These are phyloP conservation scores for Neonectria punicea DNA, from an alignment of 2,329 filamentous ascomycete species.

Conservation along the genomic window DNA sequence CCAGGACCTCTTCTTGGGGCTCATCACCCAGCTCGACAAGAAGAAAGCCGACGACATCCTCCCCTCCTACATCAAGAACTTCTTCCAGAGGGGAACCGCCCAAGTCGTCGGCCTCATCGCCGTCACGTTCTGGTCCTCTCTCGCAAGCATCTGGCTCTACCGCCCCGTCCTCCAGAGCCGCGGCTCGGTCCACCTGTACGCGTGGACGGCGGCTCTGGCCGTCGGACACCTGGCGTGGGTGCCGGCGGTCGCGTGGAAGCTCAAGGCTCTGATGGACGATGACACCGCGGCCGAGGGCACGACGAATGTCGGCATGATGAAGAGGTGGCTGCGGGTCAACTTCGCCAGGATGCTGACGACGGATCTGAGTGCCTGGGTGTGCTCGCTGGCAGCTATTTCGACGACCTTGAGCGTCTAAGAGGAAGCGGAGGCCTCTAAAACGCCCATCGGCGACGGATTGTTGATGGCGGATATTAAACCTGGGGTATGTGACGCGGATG, in stretches of 20 bases:
- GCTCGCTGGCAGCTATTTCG: slow-evolving; percentile 45
- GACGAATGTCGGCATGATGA: slow-evolving; percentile 45
- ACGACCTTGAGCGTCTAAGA: slow-evolving; percentile 36
- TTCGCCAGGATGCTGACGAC: slow-evolving; percentile 46
- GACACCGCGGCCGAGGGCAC: slow-evolving; percentile 31
- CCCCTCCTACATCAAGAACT: slow-evolving; percentile 55
- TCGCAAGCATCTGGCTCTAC: slow-evolving; percentile 41
- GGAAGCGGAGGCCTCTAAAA: not conserved
- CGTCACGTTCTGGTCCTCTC: slow-evolving; percentile 47
- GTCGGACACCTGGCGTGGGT: slow-evolving; percentile 48
- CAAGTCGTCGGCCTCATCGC: slow-evolving; percentile 49
- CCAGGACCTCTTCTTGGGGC: slow-evolving; percentile 55
- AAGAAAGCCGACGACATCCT: slow-evolving; percentile 49
- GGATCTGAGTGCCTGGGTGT: slow-evolving; percentile 49
- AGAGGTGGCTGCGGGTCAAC: slow-evolving; percentile 47
- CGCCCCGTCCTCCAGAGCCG: slow-evolving; percentile 36
- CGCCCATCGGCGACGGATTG: not conserved
- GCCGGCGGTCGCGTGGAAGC: slow-evolving; percentile 47
- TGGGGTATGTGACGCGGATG: slow-evolving; percentile 1
- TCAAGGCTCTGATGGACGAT: slow-evolving; percentile 46
- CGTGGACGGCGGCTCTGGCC: slow-evolving; percentile 45
- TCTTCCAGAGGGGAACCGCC: slow-evolving; percentile 52
- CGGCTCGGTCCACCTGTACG: slow-evolving; percentile 47
- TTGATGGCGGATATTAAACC: not conserved
- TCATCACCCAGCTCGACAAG: slow-evolving; percentile 47